Conservation (phyloP, 2,329 filamentous ascomycete species). For the Clonostachys rosea region DNA sequence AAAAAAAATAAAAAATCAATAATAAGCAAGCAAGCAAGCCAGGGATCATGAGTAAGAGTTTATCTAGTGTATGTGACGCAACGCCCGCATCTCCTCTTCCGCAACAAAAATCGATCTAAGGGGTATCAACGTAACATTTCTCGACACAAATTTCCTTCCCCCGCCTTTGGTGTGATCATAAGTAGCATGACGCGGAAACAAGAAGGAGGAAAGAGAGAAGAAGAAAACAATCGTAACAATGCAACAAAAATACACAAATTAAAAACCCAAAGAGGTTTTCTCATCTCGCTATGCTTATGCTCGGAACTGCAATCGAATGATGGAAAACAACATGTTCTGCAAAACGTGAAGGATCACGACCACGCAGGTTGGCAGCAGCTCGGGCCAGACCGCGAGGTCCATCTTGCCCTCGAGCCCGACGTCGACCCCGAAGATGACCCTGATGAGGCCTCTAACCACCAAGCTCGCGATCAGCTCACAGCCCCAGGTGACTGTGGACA, state of each 20-base stretch:
- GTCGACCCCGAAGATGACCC: conserved; percentile 53
- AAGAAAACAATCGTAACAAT: not conserved
- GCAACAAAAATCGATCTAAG: too few relatives aligned
- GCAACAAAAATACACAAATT: not conserved
- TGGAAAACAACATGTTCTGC: conserved; percentile 70
- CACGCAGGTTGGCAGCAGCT: conserved; percentile 61
- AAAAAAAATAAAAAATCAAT: too few relatives aligned
- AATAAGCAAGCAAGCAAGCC: too few relatives aligned
- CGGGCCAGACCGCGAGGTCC: conserved; percentile 62
- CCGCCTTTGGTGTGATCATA: too few relatives aligned
- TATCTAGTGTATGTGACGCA: too few relatives aligned
- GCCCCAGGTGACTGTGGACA: conserved; percentile 60
- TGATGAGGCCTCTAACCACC: conserved; percentile 53
- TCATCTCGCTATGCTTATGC: not conserved
- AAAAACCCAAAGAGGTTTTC: not conserved
- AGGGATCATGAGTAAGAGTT: too few relatives aligned
- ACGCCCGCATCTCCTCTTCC: too few relatives aligned
- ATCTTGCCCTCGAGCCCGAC: conserved; percentile 61
- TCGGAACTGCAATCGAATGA: conserved; percentile 58
- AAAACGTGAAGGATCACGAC: conserved; percentile 64
- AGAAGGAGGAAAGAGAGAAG: too few relatives aligned
- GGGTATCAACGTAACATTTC: too few relatives aligned
- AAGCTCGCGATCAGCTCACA: conserved; percentile 61
- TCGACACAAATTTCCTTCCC: too few relatives aligned
- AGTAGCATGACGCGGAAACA: too few relatives aligned